Percentiles rank a stretch among this genome's conserved stretches.
Evolutionary conservation across 495 filamentous ascomycete species (phyloP).

Genomic region (Penicillium chermesinum): DNA sequence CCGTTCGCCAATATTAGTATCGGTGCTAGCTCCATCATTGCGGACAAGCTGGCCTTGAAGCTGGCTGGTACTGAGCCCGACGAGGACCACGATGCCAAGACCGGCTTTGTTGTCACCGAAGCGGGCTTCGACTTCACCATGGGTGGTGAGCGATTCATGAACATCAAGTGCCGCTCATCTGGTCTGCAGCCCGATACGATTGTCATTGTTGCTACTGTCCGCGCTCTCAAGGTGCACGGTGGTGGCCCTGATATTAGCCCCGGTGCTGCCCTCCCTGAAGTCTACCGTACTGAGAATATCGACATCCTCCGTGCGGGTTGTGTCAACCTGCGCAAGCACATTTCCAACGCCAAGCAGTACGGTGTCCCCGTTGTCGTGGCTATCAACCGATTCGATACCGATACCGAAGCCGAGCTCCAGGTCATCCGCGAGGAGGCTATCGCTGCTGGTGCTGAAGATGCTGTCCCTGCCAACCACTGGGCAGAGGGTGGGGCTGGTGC

Average conservation of each 20-base stretch:
- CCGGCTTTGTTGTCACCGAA: slow-evolving; percentile 95
- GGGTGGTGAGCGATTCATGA: slow-evolving; percentile 99
- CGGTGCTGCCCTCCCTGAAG: slow-evolving; percentile 71
- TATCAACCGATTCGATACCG: slow-evolving; percentile 92
- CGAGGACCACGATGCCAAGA: slow-evolving; percentile 77
- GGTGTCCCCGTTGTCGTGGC: slow-evolving; percentile 96
- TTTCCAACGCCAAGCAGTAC: slow-evolving; percentile 78
- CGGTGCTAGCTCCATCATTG: slow-evolving; percentile 88
- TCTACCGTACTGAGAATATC: slow-evolving; percentile 90
- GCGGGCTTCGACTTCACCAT: slow-evolving; percentile 99
- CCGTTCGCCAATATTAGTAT: slow-evolving; percentile 99
- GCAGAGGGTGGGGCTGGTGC: slow-evolving; percentile 92
- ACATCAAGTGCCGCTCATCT: slow-evolving; percentile 97
- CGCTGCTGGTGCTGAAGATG: slow-evolving; percentile 88
- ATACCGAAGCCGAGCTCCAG: slow-evolving; percentile 88
- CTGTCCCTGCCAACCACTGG: slow-evolving; percentile 93
- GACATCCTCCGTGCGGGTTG: slow-evolving; percentile 86
- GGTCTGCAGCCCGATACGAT: slow-evolving; percentile 89
- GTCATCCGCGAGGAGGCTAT: slow-evolving; percentile 86
- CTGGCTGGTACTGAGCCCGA: slow-evolving; percentile 93
- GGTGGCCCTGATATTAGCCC: slow-evolving; percentile 88
- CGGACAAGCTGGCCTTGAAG: slow-evolving; percentile 92
- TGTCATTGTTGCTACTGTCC: slow-evolving; percentile 90
- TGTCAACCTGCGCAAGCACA: slow-evolving; percentile 91
- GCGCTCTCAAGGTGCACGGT: slow-evolving; percentile 94